These are phyloP conservation scores for Helotiales sp. DNA, from an alignment of 2,329 filamentous ascomycete genomes.

Conservation along the genomic window DNA sequence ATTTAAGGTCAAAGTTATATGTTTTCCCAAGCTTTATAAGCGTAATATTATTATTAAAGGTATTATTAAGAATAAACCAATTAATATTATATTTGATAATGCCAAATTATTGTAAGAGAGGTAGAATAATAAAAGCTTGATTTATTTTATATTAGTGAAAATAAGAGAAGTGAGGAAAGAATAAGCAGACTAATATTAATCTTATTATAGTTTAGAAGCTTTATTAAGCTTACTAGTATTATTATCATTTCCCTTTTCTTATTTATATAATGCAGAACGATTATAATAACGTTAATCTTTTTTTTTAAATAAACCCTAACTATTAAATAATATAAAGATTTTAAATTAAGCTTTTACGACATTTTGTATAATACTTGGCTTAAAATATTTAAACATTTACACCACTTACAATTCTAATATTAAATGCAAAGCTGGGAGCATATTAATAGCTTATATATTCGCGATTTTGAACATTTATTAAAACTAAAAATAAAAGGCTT, in stretches of 20 bases:
- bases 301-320: neutral
- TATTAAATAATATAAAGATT: neutral
- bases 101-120: too few relatives aligned
- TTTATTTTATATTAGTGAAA: neutral
- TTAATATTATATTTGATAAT: neutral
- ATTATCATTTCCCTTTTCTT: neutral
- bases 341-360: neutral
- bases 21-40: neutral
- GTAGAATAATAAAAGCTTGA: too few relatives aligned
- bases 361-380: neutral
- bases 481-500: neutral
- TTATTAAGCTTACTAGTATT: neutral
- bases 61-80: neutral
- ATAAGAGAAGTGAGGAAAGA: neutral
- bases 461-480: neutral
- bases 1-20: neutral
- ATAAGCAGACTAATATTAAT: neutral
- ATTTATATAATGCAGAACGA: too few relatives aligned
- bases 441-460: neutral
- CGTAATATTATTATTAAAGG: neutral
- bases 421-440: neutral
- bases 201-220: neutral
- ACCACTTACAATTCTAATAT: neutral
- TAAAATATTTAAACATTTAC: neutral
- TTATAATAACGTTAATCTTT: neutral